Evolutionary conservation across 129 eudicot genomes (phyloP), one percentile per base, ranked within the genome.

Genomic region (Escallonia herrerae): DNA sequence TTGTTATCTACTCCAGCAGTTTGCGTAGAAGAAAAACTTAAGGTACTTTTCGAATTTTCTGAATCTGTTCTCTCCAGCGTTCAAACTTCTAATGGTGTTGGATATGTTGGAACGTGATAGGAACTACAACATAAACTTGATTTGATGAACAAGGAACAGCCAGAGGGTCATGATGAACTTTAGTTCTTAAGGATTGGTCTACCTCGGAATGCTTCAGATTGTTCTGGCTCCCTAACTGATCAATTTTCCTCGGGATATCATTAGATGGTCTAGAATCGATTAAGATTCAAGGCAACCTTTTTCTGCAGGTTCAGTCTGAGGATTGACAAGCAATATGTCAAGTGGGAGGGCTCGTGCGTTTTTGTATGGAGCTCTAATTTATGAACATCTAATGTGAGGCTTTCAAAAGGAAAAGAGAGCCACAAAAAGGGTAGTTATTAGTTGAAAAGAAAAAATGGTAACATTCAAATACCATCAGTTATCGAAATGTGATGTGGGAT

Each of bases 41-140:
- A 88, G 96, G 99, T 93, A 73, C 44, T 42, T 38, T 5, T 42
- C 9, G 54, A 42, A 37, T 42, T 39, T 63, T 53, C 54, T 41
- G 11, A 61, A 40, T 6, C 62, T 64, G 8, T 66, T 43, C 43
- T 50, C 40, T 55, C 37, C 8, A 55, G 10, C 51, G 33, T 5
- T 4, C 43, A 40, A 66, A 44, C 65, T 69, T 58, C 45, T 63
- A 40, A 77, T 61, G 39, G 37, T 60, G 41, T 65, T 61, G 5
- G 64, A 43, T 58, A 7, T 49, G 13, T 13, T 76, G 63, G 47
- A 67, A 52, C 81, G 46, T 65, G 40, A 22, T 65, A 93, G 99
- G 96, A 93, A 74, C 83, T 93, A 64, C 79, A 93, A 88, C 84
- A 76, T 9, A 93, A 93, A 77, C 78, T 93, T 76, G 96, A 86